Evolutionary conservation across 2,329 filamentous ascomycete species (phyloP), one percentile per base, ranked within the genome.

Genomic region (Camillea tinctor): DNA sequence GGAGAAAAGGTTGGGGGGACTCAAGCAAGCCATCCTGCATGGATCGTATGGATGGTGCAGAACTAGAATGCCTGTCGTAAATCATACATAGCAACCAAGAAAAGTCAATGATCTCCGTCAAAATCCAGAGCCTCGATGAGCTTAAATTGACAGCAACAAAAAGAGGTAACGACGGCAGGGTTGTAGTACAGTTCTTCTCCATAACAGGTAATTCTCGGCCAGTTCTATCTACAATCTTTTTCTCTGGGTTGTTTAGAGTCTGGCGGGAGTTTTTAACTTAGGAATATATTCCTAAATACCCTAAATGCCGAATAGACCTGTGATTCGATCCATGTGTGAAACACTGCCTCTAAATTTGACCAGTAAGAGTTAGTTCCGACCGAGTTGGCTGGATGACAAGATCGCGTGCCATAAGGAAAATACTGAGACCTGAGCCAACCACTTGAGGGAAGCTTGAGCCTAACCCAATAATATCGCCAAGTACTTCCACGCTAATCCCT

Each of bases 141-240:
- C 55, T 56, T 56, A 56, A 56, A 51, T 51, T 56, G 55, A 56
- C 55, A 52, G 55, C 55, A 56, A 51, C 22, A 56, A 23, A 52
- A 17, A 22, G 8, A 20, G 23, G 17, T 51, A 36, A 22, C n/a
- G 26, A n/a, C 51, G 19, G 8, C n/a, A 30, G 26, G n/a, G 17
- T 11, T 17, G 24, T n/a, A 19, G 26, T 11, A 44, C 15, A n/a
- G 17, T 13, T 17, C 36, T 17, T 44, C 36, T 44, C 17, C 15
- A 44, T 44, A 44, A n/a, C 3, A 44, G 36, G 13, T 2, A 44
- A n/a, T n/a, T 11, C 17, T 44, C 36, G n/a, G 36, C 3, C 17
- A 44, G 36, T 44, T 44, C 36, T 44, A 44, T 17, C n/a, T 44
- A 44, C 36, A 9, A 44, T 15, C 36, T 17, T 6, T 44, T 44